Evolutionary conservation across 192 early-diverging fungal genomes (phyloP).

Genomic region (Dimargaris xerosporica): DNA sequence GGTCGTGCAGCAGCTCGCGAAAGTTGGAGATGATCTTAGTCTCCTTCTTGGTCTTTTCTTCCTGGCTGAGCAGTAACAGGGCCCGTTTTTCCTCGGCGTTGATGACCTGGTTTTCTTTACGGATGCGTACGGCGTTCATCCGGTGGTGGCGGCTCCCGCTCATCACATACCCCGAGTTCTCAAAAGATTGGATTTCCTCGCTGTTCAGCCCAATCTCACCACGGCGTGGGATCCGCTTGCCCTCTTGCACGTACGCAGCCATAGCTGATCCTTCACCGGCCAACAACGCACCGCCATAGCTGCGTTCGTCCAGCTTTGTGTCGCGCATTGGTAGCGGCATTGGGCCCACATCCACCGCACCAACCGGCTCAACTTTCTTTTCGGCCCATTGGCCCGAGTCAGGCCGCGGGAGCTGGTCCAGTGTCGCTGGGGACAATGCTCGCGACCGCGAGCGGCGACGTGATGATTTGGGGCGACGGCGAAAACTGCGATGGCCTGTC

Average conservation of each 20-base stretch:
- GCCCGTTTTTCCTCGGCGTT: conserved; percentile 86
- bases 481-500: too few relatives aligned
- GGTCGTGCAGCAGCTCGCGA: conserved; percentile 55
- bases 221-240: conserved; percentile 90
- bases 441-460: too few relatives aligned
- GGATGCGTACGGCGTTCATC: conserved; percentile 90
- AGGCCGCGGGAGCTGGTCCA: conserved; percentile 10
- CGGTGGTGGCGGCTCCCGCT: conserved; percentile 81
- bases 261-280: conserved; percentile 86
- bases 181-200: conserved; percentile 69
- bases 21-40: conserved; percentile 82
- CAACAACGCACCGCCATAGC: conserved; percentile 66
- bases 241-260: conserved; percentile 76
- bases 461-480: too few relatives aligned
- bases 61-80: conserved; percentile 71
- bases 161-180: conserved; percentile 90
- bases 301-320: conserved; percentile 42
- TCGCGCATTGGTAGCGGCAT: conserved; percentile 40
- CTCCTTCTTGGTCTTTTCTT: conserved; percentile 81
- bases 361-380: conserved; percentile 41
- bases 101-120: conserved; percentile 95
- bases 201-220: conserved; percentile 90
- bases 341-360: conserved; percentile 57
- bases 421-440: too few relatives aligned
- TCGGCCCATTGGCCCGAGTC: conserved; percentile 43